Base-by-base conservation (phyloP, 345 rosid species). In the Salix purpurea region DNA sequence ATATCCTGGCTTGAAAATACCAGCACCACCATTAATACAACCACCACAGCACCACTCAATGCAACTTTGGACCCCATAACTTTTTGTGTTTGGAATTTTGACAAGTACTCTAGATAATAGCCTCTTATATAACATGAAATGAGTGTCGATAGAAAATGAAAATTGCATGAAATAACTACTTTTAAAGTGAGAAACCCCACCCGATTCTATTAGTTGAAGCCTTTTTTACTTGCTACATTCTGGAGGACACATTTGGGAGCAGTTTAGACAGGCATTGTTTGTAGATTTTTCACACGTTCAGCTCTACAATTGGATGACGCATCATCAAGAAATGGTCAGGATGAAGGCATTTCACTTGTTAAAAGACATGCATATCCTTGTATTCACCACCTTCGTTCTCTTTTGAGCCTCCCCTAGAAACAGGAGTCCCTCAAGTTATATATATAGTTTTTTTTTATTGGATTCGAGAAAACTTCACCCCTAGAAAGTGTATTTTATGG, bases 181-280 rank as follows among this genome's bases (percentile, higher is more conserved):
- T 37, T 37, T 37, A 8, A 37, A 37, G 10, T 37, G 40, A n/a
- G n/a, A n/a, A n/a, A 2, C 40, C 40, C 9, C 40, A 37, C 40
- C 40, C 40, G 40, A 37, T 8, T 37, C 40, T 8, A 7, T 1
- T 8, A 39, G 50, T 10, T 40, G 42, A 21, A 37, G 16, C 48
- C 48, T 39, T 18, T 37, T 54, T 8, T 1, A 56, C 34, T 48
- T 69, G 67, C 16, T 48, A 62, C 4, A 60, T 56, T 58, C 65
- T 75, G 58, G 80, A 94, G 98, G 97, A 82, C 94, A 64, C 94
- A 91, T 78, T 70, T 91, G 0, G 97, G 97, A 77, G 92, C 97
- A 74, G 86, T 84, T 12, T 50, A 87, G 28, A 85, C 87, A 0
- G 97, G 97, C 18, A 81, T 89, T 5, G 74, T 76, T 62, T 90